A percentile compares a stretch with the other conserved stretches of the same genome.
Conservation (phyloP, 306 rosid species). For the Prunus mira region DNA sequence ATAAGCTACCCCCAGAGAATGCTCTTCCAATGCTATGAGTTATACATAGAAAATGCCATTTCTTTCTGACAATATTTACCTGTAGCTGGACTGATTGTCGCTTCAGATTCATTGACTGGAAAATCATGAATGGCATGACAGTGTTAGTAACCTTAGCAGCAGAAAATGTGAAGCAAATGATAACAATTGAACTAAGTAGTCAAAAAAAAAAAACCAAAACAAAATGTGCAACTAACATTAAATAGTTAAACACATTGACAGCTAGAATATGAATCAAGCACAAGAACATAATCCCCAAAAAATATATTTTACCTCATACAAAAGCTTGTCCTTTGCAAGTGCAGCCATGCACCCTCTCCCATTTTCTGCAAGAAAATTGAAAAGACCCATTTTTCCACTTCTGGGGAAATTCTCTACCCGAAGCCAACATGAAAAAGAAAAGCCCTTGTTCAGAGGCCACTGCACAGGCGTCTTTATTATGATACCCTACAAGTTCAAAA, state of each 20-base stretch:
- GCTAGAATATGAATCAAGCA: conserved; percentile 13
- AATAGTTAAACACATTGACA: not conserved
- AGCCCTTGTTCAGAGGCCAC: conserved; percentile 92
- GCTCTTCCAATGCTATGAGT: conserved; percentile 98
- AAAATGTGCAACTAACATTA: conserved; percentile 1
- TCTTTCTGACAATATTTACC: conserved; percentile 60
- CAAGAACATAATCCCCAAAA: conserved; percentile 12
- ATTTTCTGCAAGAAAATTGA: conserved; percentile 86
- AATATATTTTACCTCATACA: conserved; percentile 62
- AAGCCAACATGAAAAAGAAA: conserved; percentile 95
- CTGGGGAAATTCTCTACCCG: conserved; percentile 90
- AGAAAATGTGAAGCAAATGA: not conserved
- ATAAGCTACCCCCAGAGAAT: conserved; percentile 92
- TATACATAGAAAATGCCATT: conserved; percentile 94
- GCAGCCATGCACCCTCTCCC: conserved; percentile 88
- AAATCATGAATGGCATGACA: conserved; percentile 26
- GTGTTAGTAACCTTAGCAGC: conserved; percentile 19
- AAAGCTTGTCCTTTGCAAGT: conserved; percentile 74
- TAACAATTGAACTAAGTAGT: conserved; percentile 18
- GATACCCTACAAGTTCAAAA: conserved; percentile 67
- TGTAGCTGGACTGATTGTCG: conserved; percentile 67
- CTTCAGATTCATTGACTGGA: conserved; percentile 81
- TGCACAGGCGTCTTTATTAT: conserved; percentile 76
- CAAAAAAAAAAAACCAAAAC: not conserved
- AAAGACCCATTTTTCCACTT: conserved; percentile 86